Evolutionary conservation across 805 yeast genomes (phyloP).

Genomic region (Cyberlindnera meyerae): DNA sequence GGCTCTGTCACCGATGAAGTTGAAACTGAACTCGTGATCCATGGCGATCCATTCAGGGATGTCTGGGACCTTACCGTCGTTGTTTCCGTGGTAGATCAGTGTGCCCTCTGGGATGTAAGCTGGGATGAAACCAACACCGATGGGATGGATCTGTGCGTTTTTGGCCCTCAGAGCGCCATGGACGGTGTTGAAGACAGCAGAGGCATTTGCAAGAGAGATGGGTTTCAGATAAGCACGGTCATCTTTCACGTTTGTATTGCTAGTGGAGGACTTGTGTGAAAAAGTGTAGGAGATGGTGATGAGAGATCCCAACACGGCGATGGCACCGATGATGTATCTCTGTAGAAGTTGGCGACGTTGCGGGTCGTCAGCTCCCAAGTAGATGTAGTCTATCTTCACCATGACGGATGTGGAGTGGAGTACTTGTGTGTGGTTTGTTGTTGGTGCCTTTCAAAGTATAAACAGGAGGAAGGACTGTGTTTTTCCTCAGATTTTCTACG

Average conservation of each 20-base stretch:
- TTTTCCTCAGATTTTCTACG: too few species aligned
- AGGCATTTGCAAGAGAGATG: constrained; percentile 41
- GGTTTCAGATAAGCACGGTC: constrained; percentile 4
- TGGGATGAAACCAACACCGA: constrained; percentile 54
- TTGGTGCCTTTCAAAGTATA: too few species aligned
- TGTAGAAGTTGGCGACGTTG: not conserved
- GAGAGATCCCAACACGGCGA: not conserved
- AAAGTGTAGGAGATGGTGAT: not conserved
- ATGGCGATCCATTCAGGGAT: constrained; percentile 60
- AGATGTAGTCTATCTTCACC: constrained; percentile 5
- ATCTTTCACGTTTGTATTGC: not conserved
- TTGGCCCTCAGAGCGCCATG: constrained; percentile 49
- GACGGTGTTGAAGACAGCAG: constrained; percentile 52
- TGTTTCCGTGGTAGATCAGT: constrained; percentile 49
- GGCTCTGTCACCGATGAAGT: constrained; percentile 33
- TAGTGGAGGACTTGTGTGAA: not conserved
- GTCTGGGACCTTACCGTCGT: constrained; percentile 36
- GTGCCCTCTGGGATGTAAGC: constrained; percentile 59
- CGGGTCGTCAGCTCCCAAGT: constrained; percentile 1
- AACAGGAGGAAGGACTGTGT: too few species aligned
- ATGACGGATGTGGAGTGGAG: too few species aligned
- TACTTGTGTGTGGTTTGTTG: too few species aligned
- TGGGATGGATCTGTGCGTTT: constrained; percentile 47
- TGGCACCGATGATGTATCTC: constrained; percentile 3
- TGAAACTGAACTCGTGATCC: constrained; percentile 57